A percentile compares a stretch with the other conserved stretches of the same genome.
phyloP scores from a whole-genome alignment of 2,329 filamentous ascomycete genomes.

The Fusarium liriodendri region DNA sequence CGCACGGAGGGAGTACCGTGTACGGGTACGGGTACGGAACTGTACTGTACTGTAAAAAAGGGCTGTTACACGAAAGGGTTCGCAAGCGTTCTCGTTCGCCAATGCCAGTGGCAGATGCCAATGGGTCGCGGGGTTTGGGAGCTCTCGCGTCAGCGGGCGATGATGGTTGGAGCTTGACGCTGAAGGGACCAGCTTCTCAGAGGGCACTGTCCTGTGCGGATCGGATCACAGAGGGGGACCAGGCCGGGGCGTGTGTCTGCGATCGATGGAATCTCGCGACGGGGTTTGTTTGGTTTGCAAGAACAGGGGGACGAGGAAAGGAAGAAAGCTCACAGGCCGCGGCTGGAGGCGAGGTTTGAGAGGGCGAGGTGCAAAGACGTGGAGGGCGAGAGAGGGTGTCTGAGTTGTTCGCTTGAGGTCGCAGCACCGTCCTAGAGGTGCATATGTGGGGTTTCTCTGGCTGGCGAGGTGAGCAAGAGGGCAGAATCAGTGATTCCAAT shows the following conservation, averaged over 20 bases:
- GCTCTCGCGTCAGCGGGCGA: conserved; percentile 42
- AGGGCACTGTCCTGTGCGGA: background rate
- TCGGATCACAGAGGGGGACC: conserved; percentile 9
- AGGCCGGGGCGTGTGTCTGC: conserved; percentile 26
- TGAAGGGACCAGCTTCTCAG: background rate
- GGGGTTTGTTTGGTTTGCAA: conserved; percentile 15
- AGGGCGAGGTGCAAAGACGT: conserved; percentile 26
- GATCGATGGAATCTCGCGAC: conserved; percentile 14
- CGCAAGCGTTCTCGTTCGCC: conserved; percentile 43
- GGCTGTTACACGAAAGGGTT: conserved; percentile 40
- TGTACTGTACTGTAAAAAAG: conserved; percentile 12
- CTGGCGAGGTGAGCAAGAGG: conserved; percentile 35
- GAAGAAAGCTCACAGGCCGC: conserved; percentile 8
- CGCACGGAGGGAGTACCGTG: conserved; percentile 31
- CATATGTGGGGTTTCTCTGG: conserved; percentile 53
- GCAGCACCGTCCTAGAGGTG: conserved; percentile 39
- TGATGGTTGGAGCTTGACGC: background rate
- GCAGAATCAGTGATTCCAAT: conserved; percentile 9
- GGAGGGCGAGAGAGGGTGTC: conserved; percentile 43
- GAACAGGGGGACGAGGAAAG: conserved; percentile 21
- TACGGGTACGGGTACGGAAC: conserved; percentile 24
- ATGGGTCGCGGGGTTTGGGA: conserved; percentile 35
- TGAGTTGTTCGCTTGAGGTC: conserved; percentile 47
- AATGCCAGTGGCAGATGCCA: conserved; percentile 35
- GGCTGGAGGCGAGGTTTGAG: conserved; percentile 19